Conservation (phyloP, 805 yeast species). For the Diddensiella transvaalensis region DNA sequence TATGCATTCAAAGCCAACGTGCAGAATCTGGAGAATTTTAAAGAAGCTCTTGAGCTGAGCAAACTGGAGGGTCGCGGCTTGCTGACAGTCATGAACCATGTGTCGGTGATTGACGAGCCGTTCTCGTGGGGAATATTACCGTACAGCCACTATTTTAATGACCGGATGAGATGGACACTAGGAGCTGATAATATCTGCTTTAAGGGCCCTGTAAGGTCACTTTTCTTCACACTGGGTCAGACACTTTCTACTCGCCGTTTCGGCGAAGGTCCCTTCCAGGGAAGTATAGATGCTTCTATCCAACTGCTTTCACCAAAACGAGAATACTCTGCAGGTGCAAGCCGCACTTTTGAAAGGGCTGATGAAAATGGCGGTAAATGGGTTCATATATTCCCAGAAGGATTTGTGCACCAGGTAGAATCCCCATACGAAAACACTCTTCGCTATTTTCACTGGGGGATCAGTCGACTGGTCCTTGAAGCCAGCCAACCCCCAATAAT, state of each 20-base stretch:
- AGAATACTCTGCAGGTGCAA: neutral
- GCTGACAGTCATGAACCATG: conserved; percentile 86
- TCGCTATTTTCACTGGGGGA: conserved; percentile 96
- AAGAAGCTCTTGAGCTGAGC: conserved; percentile 59
- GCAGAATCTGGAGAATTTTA: conserved; percentile 59
- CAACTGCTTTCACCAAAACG: conserved; percentile 51
- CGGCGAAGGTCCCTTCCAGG: conserved; percentile 92
- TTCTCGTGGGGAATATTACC: conserved; percentile 85
- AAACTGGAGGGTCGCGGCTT: conserved; percentile 67
- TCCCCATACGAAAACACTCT: conserved; percentile 81
- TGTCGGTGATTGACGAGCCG: conserved; percentile 75
- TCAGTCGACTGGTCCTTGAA: conserved; percentile 78
- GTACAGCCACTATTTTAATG: conserved; percentile 54
- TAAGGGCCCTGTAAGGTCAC: conserved; percentile 27
- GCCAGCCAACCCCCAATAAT: conserved; percentile 79
- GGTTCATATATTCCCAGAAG: conserved; percentile 96
- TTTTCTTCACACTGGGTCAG: conserved; percentile 82
- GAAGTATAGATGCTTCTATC: conserved; percentile 81
- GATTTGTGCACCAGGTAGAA: conserved; percentile 77
- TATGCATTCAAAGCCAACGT: conserved; percentile 62
- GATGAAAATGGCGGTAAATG: conserved; percentile 38
- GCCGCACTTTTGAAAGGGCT: neutral
- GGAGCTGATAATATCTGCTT: conserved; percentile 94
- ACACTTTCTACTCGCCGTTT: conserved; percentile 82
- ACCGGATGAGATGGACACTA: conserved; percentile 86